These are phyloP conservation scores for Suillus hirtellus DNA, from an alignment of 768 basidiomycete species.

Conservation along the genomic window DNA sequence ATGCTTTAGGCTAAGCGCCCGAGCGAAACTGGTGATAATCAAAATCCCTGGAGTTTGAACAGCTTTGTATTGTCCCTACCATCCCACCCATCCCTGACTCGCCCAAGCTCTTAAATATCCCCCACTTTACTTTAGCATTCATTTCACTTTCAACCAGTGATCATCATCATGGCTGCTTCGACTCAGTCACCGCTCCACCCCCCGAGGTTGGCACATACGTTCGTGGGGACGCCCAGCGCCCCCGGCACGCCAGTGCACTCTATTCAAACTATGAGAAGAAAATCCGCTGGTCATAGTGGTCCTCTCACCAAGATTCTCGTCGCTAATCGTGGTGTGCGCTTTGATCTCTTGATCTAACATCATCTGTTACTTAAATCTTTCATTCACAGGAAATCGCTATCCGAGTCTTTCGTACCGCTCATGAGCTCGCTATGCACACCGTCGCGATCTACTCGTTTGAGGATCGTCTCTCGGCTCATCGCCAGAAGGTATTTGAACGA, in stretches of 20 bases:
- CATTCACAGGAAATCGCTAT: constrained; percentile 92
- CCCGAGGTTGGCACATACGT: constrained; percentile 70
- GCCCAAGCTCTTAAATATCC: constrained; percentile 13
- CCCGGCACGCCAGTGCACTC: constrained; percentile 87
- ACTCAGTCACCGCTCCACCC: constrained; percentile 56
- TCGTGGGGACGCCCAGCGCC: constrained; percentile 71
- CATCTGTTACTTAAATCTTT: constrained; percentile 9
- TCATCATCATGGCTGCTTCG: constrained; percentile 28
- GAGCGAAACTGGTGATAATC: constrained; percentile 10
- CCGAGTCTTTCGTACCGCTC: constrained; percentile 96
- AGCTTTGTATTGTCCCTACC: background rate
- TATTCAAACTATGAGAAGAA: constrained; percentile 88
- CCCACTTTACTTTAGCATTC: background rate
- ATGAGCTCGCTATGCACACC: constrained; percentile 98
- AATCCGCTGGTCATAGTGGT: constrained; percentile 87
- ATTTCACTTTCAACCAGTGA: constrained; percentile 17
- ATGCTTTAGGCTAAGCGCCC: background rate
- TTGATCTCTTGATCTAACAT: constrained; percentile 11
- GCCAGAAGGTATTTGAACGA: constrained; percentile 77
- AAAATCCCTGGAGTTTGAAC: background rate
- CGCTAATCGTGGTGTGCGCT: constrained; percentile 84
- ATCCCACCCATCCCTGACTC: constrained; percentile 5
- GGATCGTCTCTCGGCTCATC: constrained; percentile 94
- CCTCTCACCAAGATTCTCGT: constrained; percentile 91
- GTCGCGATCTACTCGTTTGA: constrained; percentile 98